Evolutionary conservation across 1,284 basidiomycete genomes (phyloP).

Genomic region (Melanopsichium pennsylvanicum): DNA sequence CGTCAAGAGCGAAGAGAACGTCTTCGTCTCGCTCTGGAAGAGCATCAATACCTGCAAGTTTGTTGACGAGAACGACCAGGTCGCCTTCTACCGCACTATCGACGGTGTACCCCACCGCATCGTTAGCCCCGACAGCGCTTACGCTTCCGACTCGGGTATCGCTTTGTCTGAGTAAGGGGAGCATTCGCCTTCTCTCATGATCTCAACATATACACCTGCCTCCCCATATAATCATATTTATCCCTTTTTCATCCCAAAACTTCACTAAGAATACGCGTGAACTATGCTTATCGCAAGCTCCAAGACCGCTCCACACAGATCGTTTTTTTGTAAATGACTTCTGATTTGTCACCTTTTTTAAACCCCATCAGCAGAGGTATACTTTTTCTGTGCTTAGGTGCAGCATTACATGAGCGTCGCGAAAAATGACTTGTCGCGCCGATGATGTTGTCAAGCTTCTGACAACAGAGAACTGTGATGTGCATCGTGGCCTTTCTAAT

Average conservation of each 20-base stretch:
- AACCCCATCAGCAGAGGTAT: neutral
- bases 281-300: too few relatives aligned
- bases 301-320: too few relatives aligned
- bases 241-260: neutral
- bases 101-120: constrained; percentile 58
- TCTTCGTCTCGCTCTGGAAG: constrained; percentile 69
- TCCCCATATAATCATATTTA: too few relatives aligned
- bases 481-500: too few relatives aligned
- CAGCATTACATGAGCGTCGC: too few relatives aligned
- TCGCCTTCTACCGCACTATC: constrained; percentile 63
- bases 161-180: constrained; percentile 51
- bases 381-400: too few relatives aligned
- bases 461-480: too few relatives aligned
- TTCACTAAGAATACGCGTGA: neutral
- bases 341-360: constrained; percentile 7
- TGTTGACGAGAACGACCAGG: constrained; percentile 60
- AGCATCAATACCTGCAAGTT: constrained; percentile 68
- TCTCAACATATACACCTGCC: too few relatives aligned
- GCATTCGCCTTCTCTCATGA: neutral
- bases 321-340: neutral
- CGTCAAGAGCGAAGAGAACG: constrained; percentile 69
- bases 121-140: constrained; percentile 44
- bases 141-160: constrained; percentile 61
- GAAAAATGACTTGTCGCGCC: too few relatives aligned
- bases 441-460: too few relatives aligned